A percentile compares a stretch with the other conserved stretches of the same genome.
These are phyloP conservation scores for Verticillium zaregamsianum DNA, from an alignment of 2,329 filamentous ascomycete genomes.

Conservation along the genomic window DNA sequence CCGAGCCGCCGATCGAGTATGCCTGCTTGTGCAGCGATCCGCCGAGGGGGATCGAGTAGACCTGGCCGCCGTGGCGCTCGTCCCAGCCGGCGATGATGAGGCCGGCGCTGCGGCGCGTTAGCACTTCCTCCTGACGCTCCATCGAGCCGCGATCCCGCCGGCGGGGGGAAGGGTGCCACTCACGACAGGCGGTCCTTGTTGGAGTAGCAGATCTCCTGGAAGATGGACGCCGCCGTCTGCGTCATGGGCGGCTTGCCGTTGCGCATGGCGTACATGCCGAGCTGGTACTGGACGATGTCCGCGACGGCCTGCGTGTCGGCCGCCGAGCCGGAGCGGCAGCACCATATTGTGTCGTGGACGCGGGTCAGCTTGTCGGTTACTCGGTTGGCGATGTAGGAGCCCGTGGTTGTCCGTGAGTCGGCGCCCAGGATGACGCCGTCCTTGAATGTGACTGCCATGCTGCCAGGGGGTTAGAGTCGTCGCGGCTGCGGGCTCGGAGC, in stretches of 20 bases:
- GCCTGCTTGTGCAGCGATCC: conserved; percentile 96
- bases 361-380: conserved; percentile 99
- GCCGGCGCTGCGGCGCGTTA: conserved; percentile 61
- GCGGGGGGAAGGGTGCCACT: conserved; percentile 24
- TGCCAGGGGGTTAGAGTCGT: conserved; percentile 33
- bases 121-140: neutral
- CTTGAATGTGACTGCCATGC: conserved; percentile 99
- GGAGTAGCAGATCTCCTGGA: conserved; percentile 96
- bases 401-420: conserved; percentile 95
- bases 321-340: conserved; percentile 94
- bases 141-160: neutral
- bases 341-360: conserved; percentile 99
- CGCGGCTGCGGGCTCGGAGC: conserved; percentile 8
- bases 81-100: conserved; percentile 99
- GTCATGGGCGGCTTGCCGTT: conserved; percentile 91
- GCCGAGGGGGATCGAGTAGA: conserved; percentile 94
- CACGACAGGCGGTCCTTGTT: conserved; percentile 94
- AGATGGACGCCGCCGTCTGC: conserved; percentile 90
- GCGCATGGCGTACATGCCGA: conserved; percentile 85
- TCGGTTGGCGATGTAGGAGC: conserved; percentile 97
- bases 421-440: conserved; percentile 97
- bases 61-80: conserved; percentile 88
- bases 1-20: conserved; percentile 93
- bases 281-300: conserved; percentile 95
- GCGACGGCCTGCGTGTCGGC: conserved; percentile 97